Evolutionary conservation across 495 filamentous ascomycete species (phyloP), one percentile per base, ranked within the genome.

Genomic region (Aspergillus ostianus): DNA sequence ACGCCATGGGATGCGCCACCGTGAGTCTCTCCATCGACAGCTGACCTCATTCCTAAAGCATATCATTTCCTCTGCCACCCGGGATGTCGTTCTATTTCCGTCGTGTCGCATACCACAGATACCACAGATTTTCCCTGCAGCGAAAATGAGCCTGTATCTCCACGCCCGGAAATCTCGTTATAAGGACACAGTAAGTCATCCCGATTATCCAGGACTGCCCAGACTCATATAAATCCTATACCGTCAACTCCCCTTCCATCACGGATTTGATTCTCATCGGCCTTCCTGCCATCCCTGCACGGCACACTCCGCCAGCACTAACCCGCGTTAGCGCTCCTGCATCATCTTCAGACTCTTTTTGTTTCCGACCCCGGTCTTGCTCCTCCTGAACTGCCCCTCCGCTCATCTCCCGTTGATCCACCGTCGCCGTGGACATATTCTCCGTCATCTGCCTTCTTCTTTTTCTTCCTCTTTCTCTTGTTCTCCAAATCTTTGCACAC

Each of bases 261-360:
- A 36, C 32, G n/a, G 32, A 36, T 9, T 36, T 36, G n/a, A 56
- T 44, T 23, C 54, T 18, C 45, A 27, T 56, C 54, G 8, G 36
- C 36, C 13, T 2, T 41, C 36, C 36, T 10, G 36, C 36, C 13
- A 41, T 41, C 36, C 36, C 36, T 41, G 36, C 36, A 41, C 36
- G 13, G 13, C 36, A 13, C 15, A 41, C 36, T 15, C 6, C 36
- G 36, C 36, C 36, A 41, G 36, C 36, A 41, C 36, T 41, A 41
- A 41, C 15, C 36, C 36, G 36, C 4, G 36, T 41, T 41, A 41
- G 36, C 36, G 36, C 36, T 41, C 36, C 36, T 41, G 36, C 36
- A 41, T 41, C 36, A 17, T 41, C 36, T 41, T 41, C 36, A 41
- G 36, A 41, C 36, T 12, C 15, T 41, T 41, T 41, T 41, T 41